Conservation (phyloP, 2,329 filamentous ascomycete genomes). For the Aspergillus vadensis region DNA sequence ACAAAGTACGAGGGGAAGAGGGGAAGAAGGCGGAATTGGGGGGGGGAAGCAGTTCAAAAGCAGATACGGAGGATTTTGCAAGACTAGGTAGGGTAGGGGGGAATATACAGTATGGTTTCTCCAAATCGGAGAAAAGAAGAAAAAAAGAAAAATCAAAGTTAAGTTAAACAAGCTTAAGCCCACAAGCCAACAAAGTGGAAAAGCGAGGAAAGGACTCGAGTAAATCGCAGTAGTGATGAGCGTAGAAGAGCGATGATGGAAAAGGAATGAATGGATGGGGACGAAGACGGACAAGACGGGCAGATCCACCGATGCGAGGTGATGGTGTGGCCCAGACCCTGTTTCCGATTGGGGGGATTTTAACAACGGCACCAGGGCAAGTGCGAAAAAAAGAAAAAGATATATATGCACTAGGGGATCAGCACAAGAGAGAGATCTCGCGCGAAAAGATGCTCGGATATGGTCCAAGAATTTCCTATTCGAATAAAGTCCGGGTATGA, state of each 20-base stretch:
- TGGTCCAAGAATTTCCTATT: neutral
- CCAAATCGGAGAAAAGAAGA: neutral
- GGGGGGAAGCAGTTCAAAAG: neutral
- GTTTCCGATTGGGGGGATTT: neutral
- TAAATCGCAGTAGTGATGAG: neutral
- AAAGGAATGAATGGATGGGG: neutral
- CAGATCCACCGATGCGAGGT: neutral
- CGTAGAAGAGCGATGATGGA: neutral
- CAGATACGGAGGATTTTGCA: neutral
- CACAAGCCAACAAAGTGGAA: neutral
- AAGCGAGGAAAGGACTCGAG: neutral
- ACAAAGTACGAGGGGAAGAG: neutral
- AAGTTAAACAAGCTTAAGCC: neutral
- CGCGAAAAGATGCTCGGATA: neutral
- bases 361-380: neutral
- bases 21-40: neutral
- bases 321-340: neutral
- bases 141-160: too few relatives aligned
- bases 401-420: neutral
- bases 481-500: neutral
- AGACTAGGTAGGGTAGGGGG: neutral
- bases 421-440: too few relatives aligned
- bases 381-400: neutral
- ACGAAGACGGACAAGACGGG: neutral
- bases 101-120: neutral